phyloP scores from a whole-genome alignment of 2,329 filamentous ascomycete genomes.

The Balansia obtecta region DNA sequence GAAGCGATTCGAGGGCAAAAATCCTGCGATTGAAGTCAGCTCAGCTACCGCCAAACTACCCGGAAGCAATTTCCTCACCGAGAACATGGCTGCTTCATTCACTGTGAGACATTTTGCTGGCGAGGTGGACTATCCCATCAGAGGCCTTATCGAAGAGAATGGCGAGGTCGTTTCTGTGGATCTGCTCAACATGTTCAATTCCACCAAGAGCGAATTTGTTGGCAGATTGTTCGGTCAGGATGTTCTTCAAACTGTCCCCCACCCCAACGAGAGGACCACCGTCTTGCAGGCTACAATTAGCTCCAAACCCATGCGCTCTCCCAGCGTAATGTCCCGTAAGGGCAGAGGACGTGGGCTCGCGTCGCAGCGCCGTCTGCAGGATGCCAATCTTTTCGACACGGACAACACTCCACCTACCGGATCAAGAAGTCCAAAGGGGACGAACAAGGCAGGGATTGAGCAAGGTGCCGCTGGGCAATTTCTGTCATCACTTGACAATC shows the following conservation, averaged over 20 bases:
- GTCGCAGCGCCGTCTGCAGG: conserved; percentile 26
- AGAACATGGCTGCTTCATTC: conserved; percentile 70
- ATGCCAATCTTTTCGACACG: conserved; percentile 15
- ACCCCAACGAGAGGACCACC: conserved; percentile 78
- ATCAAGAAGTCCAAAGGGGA: conserved; percentile 27
- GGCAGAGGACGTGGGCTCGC: conserved; percentile 28
- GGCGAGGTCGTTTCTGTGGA: conserved; percentile 93
- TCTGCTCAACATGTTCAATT: conserved; percentile 84
- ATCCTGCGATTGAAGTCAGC: conserved; percentile 73
- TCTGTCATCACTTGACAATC: conserved; percentile 75
- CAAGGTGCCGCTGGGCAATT: conserved; percentile 92
- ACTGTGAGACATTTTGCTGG: conserved; percentile 92
- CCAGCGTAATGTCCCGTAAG: conserved; percentile 82
- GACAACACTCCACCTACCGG: conserved; percentile 25
- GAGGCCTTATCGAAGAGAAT: conserved; percentile 85
- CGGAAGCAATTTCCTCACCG: conserved; percentile 80
- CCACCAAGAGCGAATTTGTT: conserved; percentile 80
- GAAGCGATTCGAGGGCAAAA: conserved; percentile 91
- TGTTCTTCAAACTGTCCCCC: conserved; percentile 81
- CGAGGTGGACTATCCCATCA: conserved; percentile 86
- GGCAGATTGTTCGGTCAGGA: conserved; percentile 91
- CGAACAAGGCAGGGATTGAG: conserved; percentile 29
- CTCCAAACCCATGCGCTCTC: conserved; percentile 85
- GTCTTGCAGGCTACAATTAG: conserved; percentile 95
- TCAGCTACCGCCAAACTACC: conserved; percentile 64